A percentile compares a stretch with the other conserved stretches of the same genome.
These are phyloP conservation scores for Citrus mangshanensis DNA, from an alignment of 345 rosid species.

Conservation along the genomic window DNA sequence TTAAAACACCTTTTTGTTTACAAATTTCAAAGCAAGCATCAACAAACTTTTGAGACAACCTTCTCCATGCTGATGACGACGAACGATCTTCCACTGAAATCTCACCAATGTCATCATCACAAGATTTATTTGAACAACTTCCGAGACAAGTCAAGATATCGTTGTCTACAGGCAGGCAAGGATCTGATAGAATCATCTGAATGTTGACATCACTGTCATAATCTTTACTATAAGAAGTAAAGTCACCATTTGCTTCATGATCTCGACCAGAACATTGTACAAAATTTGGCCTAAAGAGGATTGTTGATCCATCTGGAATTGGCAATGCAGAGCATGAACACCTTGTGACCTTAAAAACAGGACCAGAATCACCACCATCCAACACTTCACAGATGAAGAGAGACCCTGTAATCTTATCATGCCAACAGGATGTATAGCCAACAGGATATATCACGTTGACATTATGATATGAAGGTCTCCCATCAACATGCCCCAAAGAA, in stretches of 20 bases:
- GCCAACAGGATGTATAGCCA: conserved; percentile 96
- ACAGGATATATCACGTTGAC: conserved; percentile 62
- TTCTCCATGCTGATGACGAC: conserved; percentile 74
- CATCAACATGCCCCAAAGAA: conserved; percentile 73
- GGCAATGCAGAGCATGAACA: conserved; percentile 61
- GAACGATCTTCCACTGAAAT: conserved; percentile 75
- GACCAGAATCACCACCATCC: conserved; percentile 86
- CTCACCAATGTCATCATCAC: conserved; percentile 57
- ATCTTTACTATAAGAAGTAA: conserved; percentile 29
- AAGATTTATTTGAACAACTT: conserved; percentile 24
- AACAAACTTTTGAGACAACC: conserved; percentile 53
- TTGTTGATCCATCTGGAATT: conserved; percentile 63
- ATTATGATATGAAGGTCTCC: conserved; percentile 78
- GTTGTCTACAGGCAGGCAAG: conserved; percentile 52
- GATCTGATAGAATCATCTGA: conserved; percentile 67
- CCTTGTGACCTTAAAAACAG: conserved; percentile 82
- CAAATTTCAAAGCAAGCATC: conserved; percentile 48
- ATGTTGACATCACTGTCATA: conserved; percentile 41
- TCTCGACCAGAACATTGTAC: conserved; percentile 30
- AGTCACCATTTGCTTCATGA: conserved; percentile 28
- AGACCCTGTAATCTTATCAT: conserved; percentile 93
- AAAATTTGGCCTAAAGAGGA: conserved; percentile 40
- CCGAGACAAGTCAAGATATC: conserved; percentile 64
- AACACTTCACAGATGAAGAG: conserved; percentile 75
- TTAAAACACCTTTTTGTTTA: conserved; percentile 40